phyloP scores from a whole-genome alignment of 2,329 filamentous ascomycete genomes.

The Ophioceras dolichostomum region DNA sequence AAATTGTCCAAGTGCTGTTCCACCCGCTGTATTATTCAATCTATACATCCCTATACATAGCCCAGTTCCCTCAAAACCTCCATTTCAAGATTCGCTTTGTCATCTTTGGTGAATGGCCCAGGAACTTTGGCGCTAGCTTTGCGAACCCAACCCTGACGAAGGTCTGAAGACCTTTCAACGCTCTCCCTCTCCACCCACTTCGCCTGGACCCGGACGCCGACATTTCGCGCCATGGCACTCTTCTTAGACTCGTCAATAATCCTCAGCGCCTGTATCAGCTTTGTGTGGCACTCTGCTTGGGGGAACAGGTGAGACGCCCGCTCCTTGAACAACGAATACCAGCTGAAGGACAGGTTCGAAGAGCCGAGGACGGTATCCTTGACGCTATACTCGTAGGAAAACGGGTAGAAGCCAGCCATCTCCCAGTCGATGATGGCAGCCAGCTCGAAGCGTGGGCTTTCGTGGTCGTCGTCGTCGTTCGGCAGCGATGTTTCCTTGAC shows the following conservation, averaged over 20 bases:
- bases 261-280: neutral
- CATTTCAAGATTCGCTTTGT: neutral
- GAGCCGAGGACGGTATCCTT: neutral
- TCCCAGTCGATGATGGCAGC: neutral
- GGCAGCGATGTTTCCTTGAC: neutral
- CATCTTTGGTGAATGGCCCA: neutral
- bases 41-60: no score
- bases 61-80: neutral
- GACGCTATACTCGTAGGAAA: neutral
- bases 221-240: neutral
- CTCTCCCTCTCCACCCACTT: neutral
- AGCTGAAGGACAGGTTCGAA: neutral
- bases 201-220: neutral
- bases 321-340: neutral
- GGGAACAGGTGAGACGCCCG: neutral
- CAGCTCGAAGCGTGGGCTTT: neutral
- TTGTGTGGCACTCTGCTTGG: neutral
- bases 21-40: no score
- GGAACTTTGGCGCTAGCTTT: neutral
- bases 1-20: no score
- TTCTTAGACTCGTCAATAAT: neutral
- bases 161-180: neutral
- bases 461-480: no score
- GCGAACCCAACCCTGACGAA: neutral
- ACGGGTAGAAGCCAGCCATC: neutral